phyloP scores from a whole-genome alignment of 2,329 filamentous ascomycete species.

The Aspergillus carbonarius region DNA sequence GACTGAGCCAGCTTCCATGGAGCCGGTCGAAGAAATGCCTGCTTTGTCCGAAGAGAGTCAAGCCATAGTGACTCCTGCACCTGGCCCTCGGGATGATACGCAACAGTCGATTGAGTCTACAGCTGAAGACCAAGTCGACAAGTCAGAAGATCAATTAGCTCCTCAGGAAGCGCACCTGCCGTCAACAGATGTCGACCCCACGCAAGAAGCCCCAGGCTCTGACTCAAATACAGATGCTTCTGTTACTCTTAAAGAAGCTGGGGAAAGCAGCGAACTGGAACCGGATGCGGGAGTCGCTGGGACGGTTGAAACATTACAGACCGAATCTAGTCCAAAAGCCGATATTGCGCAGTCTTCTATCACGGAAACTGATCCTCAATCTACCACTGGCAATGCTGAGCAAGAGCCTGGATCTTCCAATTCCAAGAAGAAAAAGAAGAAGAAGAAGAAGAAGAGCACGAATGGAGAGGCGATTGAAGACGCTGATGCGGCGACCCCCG shows the following conservation, averaged over 20 bases:
- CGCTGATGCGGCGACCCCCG: slow-evolving; percentile 13
- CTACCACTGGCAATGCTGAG: slow-evolving; percentile 7
- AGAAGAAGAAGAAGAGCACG: slow-evolving; percentile 36
- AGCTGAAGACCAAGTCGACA: not conserved
- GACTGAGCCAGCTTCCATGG: not conserved
- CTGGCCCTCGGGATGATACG: not conserved
- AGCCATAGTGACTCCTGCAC: not conserved
- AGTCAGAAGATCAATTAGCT: not conserved
- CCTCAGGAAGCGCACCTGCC: not conserved
- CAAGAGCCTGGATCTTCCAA: slow-evolving; percentile 14
- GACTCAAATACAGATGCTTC: not conserved
- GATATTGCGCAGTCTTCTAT: not conserved
- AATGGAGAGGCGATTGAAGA: slow-evolving; percentile 21
- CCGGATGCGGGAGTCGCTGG: not conserved
- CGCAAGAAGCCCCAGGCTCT: not conserved
- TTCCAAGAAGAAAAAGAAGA: slow-evolving; percentile 37
- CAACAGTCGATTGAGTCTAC: not conserved
- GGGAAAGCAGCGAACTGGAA: not conserved
- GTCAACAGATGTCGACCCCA: not conserved
- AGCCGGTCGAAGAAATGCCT: not conserved
- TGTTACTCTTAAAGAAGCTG: not conserved
- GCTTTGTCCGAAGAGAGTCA: not conserved
- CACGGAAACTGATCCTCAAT: not conserved
- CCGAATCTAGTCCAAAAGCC: not conserved
- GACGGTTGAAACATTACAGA: not conserved